Conservation (phyloP, 371 early-diverging fungal genomes). For the Encephalitozoon intestinalis region DNA sequence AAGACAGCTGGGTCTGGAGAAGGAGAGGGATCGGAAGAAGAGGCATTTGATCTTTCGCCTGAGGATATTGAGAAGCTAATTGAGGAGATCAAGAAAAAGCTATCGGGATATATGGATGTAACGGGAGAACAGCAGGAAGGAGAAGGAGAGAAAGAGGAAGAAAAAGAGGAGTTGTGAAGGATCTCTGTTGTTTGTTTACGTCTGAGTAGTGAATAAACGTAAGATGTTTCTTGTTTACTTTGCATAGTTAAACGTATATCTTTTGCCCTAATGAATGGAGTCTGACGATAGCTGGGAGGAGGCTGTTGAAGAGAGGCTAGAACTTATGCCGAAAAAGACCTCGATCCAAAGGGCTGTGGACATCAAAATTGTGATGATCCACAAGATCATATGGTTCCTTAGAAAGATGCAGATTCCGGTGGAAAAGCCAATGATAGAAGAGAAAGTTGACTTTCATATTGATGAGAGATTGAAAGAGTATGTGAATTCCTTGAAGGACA, state of each 20-base stretch:
- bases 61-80: slow-evolving; percentile 33
- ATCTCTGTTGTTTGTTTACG: neutral
- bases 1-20: slow-evolving; percentile 8
- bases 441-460: slow-evolving; percentile 14
- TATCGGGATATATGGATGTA: neutral
- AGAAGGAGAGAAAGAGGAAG: slow-evolving; percentile 37
- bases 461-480: neutral
- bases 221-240: neutral
- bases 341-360: neutral
- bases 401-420: neutral
- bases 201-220: neutral
- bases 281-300: slow-evolving; percentile 23
- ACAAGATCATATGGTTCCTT: neutral
- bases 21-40: slow-evolving; percentile 13
- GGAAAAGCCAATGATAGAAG: neutral
- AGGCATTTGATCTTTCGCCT: slow-evolving; percentile 35
- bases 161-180: slow-evolving; percentile 5
- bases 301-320: slow-evolving; percentile 3
- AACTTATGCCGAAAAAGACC: neutral
- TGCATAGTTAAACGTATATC: neutral
- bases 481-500: neutral
- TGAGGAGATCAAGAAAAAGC: slow-evolving; percentile 22
- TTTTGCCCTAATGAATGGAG: neutral
- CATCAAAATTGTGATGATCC: neutral
- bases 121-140: slow-evolving; percentile 13